A percentile compares a stretch with the other conserved stretches of the same genome.
Evolutionary conservation across 2,329 filamentous ascomycete species (phyloP).

Genomic region (Chalaropsis ovoidea): DNA sequence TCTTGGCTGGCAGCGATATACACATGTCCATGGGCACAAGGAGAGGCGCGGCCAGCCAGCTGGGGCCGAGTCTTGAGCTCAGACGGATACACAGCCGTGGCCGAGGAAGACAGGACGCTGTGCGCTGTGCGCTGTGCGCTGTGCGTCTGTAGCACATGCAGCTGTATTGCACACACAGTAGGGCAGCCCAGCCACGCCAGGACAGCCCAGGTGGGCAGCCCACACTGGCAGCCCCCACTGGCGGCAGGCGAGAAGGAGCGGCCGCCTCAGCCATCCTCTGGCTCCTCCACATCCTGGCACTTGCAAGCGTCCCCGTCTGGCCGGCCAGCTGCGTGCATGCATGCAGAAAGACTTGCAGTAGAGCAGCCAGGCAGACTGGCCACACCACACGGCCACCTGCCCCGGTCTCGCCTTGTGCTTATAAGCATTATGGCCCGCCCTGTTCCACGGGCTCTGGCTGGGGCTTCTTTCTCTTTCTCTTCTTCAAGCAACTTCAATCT

Average conservation of each 20-base stretch:
- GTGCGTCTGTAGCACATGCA: background rate
- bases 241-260: background rate
- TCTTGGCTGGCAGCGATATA: too few species aligned
- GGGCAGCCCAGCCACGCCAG: background rate
- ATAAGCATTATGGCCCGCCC: conserved; percentile 25
- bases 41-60: background rate
- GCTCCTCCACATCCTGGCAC: background rate
- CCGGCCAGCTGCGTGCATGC: too few species aligned
- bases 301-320: too few species aligned
- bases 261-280: background rate
- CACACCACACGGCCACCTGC: too few species aligned
- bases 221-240: background rate
- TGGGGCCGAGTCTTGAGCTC: background rate
- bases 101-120: background rate
- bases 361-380: too few species aligned
- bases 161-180: background rate
- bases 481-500: conserved; percentile 55
- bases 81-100: conserved; percentile 4
- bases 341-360: too few species aligned
- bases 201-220: too few species aligned
- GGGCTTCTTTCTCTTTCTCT: conserved; percentile 35
- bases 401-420: background rate
- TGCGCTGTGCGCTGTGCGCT: background rate
- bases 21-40: background rate
- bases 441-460: conserved; percentile 29